phyloP scores from a whole-genome alignment of 257 asterid genomes.

The Gentiana macrophylla region DNA sequence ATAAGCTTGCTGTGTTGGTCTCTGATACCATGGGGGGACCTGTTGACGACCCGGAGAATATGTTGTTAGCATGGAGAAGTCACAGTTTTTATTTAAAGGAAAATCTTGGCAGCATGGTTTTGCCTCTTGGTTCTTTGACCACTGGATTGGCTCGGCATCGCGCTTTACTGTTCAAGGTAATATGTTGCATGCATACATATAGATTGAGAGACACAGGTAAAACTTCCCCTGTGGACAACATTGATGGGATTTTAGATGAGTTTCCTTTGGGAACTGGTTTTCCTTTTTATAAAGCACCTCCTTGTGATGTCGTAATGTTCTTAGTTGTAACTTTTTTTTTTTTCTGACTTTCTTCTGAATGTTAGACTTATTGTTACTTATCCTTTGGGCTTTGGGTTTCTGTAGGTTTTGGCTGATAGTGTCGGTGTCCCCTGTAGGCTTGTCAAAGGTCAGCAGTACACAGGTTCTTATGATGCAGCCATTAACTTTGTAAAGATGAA shows the following conservation, averaged over 20 bases:
- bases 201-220: no score
- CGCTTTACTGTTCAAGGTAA: slow-evolving; percentile 92
- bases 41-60: slow-evolving; percentile 72
- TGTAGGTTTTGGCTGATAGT: slow-evolving; percentile 91
- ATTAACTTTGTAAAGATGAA: slow-evolving; percentile 69
- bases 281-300: no score
- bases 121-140: slow-evolving; percentile 87
- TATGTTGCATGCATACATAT: no score
- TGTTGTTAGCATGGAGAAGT: slow-evolving; percentile 72
- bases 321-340: no score
- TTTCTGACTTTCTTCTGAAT: not conserved
- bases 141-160: slow-evolving; percentile 96
- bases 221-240: no score
- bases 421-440: slow-evolving; percentile 78
- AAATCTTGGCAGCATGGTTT: slow-evolving; percentile 82
- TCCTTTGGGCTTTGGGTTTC: slow-evolving; percentile 19
- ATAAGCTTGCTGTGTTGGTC: slow-evolving; percentile 64
- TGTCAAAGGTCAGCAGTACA: slow-evolving; percentile 79
- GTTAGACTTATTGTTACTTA: slow-evolving; percentile 11
- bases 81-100: slow-evolving; percentile 49
- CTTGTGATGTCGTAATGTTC: no score
- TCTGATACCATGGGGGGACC: slow-evolving; percentile 97
- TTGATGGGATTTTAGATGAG: no score
- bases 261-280: no score
- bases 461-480: slow-evolving; percentile 91